Evolutionary conservation across 495 filamentous ascomycete genomes (phyloP), one percentile per base, ranked within the genome.

Genomic region (Podospora comata): DNA sequence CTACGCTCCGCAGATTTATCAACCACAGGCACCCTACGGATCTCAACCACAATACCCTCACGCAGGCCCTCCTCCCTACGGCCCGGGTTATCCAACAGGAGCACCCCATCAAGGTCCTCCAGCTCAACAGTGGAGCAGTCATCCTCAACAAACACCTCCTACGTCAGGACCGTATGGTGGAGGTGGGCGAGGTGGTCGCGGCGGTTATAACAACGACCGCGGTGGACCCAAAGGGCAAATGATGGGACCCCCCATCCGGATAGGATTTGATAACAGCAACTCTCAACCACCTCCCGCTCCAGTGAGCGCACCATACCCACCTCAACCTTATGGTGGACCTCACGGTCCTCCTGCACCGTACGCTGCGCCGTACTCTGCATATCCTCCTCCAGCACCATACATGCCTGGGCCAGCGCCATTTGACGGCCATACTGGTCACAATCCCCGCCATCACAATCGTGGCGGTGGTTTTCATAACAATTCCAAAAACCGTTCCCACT

Each of bases 181-280:
- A 73, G 83, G 84, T 32, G 80, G 84, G 19, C 79, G 86, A 71
- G 85, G 84, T 63, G 78, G 85, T 32, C 79, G 87, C 61, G 81
- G 83, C 68, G 83, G 82, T 11, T 79, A 84, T 71, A 81, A 81
- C 72, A 81, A 81, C 72, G 81, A 81, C 26, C 83, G 84, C 64
- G 74, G 77, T 27, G 78, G 74, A 2, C 73, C 76, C 64, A 84
- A 83, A 68, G 79, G 82, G 18, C 79, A 83, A 58, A 75, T 87
- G 65, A 86, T 89, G 82, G 85, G 83, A 1, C 83, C 85, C 44
- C 85, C 85, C 0, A 83, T 88, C 68, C 83, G 82, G 32, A 86
- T 88, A 79, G 85, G 86, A 3, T 84, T 85, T 75, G 86, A 88
- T 54, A 72, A 76, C 64, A 71, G 74, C 28, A 74, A 72, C 28